Evolutionary conservation across 441 rosid genomes (phyloP), one percentile per base, ranked within the genome.

Genomic region (Syzygium malaccense): DNA sequence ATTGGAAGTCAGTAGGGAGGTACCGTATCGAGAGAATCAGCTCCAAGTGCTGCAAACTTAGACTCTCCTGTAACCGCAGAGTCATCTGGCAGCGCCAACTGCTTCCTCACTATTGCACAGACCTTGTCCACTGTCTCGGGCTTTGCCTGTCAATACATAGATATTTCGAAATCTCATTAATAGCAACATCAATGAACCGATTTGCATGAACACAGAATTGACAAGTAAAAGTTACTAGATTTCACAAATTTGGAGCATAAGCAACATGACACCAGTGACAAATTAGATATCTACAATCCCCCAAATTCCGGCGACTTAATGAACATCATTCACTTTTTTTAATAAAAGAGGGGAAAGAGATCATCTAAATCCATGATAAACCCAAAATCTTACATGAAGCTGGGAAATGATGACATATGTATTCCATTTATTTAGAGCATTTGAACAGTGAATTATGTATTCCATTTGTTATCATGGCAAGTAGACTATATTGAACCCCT

Each of bases 21-120:
- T 92, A 93, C 95, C 88, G 94, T 90, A 80, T 93, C 96, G 23
- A 92, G 93, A 89, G 95, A 93, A 92, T 92, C 95, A 55, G 94
- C 94, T 88, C 94, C 95, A 48, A 94, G 93, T 11, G 92, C 88
- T 41, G 90, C 51, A 15, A 94, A 94, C 89, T 92, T 93, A 26
- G 93, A 93, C n/a, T 93, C 94, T 83, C 92, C 94, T 11, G 88
- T 90, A n/a, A 93, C 91, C 5, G 83, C 84, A 84, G 91, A 20
- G 30, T 88, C 95, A 15, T 87, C 90, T 26, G 93, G 84, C 23
- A 93, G 58, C 23, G 93, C 95, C 90, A 93, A 71, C 88, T 94
- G 93, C 93, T 93, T 92, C 94, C 84, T 92, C 88, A 93, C 95
- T 86, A 94, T 92, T 2, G 89, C 88, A 89, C 94, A 89, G 78